Evolutionary conservation across 2,329 filamentous ascomycete genomes (phyloP).

Genomic region (Lecanicillium sp.): DNA sequence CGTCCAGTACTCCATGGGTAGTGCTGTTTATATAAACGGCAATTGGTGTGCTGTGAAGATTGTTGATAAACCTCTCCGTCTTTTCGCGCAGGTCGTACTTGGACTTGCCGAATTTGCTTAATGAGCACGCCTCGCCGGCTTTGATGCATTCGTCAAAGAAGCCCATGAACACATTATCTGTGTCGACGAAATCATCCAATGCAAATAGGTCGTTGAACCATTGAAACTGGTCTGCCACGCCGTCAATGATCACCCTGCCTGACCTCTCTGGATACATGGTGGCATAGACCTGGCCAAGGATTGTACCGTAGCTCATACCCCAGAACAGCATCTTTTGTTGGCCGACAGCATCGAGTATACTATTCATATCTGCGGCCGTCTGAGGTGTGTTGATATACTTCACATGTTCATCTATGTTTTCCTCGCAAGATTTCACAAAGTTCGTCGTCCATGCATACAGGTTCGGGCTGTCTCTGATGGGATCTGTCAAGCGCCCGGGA

Average conservation of each 20-base stretch:
- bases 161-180: background rate
- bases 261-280: slow-evolving; percentile 16
- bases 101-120: slow-evolving; percentile 3
- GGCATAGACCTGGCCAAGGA: slow-evolving; percentile 22
- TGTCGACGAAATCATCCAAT: background rate
- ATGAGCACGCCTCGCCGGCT: slow-evolving; percentile 1
- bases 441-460: slow-evolving; percentile 33
- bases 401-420: slow-evolving; percentile 35
- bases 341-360: slow-evolving; percentile 32
- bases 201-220: slow-evolving; percentile 2
- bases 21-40: slow-evolving; percentile 33
- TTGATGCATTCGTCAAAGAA: slow-evolving; percentile 6
- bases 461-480: slow-evolving; percentile 25
- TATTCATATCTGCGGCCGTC: slow-evolving; percentile 43
- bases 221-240: slow-evolving; percentile 9
- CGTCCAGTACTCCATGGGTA: slow-evolving; percentile 28
- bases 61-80: slow-evolving; percentile 1
- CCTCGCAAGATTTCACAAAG: slow-evolving; percentile 30
- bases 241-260: slow-evolving; percentile 13
- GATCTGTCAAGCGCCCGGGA: slow-evolving; percentile 15
- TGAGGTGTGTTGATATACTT: slow-evolving; percentile 40
- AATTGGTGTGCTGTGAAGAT: background rate
- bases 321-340: slow-evolving; percentile 26
- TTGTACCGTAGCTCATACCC: slow-evolving; percentile 31
- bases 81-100: slow-evolving; percentile 1